Evolutionary conservation across 2,329 filamentous ascomycete species (phyloP).

Genomic region (Drechslera avenae): DNA sequence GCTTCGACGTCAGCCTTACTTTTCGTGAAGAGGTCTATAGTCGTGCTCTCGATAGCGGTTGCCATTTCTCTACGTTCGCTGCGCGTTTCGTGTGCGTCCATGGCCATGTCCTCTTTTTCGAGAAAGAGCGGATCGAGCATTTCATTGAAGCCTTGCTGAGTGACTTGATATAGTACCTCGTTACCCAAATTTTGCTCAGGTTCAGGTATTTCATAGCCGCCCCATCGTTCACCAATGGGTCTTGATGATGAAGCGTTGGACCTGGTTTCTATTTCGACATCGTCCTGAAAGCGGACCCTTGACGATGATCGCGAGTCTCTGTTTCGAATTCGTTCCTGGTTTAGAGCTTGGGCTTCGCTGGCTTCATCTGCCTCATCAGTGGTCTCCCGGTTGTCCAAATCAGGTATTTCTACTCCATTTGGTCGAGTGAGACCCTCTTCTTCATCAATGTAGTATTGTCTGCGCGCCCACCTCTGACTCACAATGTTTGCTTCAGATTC

Average conservation of each 20-base stretch:
- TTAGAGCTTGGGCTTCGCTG: conserved; percentile 28
- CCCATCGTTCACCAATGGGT: conserved; percentile 71
- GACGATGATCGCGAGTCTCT: conserved; percentile 72
- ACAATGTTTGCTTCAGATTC: conserved; percentile 34
- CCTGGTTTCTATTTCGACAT: conserved; percentile 70
- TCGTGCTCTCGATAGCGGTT: conserved; percentile 24
- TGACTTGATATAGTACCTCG: conserved; percentile 88
- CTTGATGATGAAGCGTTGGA: conserved; percentile 76
- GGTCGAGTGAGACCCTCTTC: conserved; percentile 69
- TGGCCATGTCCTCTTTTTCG: conserved; percentile 74
- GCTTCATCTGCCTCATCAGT: conserved; percentile 14
- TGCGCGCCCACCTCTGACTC: conserved; percentile 73
- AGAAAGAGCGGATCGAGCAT: conserved; percentile 86
- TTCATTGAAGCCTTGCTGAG: conserved; percentile 92
- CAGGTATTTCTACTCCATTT: conserved; percentile 19
- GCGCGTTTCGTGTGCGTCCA: conserved; percentile 61
- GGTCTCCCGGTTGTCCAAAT: conserved; percentile 8
- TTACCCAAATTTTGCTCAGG: conserved; percentile 82
- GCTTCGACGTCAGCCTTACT: conserved; percentile 20
- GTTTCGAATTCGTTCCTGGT: not conserved
- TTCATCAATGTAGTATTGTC: conserved; percentile 82
- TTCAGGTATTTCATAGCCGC: conserved; percentile 77
- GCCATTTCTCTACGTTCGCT: conserved; percentile 34
- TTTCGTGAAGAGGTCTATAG: conserved; percentile 21
- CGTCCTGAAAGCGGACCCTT: conserved; percentile 77